Base-by-base conservation (phyloP, 1,139 yeast species). In the Sugiyamaella grinbergsii region DNA sequence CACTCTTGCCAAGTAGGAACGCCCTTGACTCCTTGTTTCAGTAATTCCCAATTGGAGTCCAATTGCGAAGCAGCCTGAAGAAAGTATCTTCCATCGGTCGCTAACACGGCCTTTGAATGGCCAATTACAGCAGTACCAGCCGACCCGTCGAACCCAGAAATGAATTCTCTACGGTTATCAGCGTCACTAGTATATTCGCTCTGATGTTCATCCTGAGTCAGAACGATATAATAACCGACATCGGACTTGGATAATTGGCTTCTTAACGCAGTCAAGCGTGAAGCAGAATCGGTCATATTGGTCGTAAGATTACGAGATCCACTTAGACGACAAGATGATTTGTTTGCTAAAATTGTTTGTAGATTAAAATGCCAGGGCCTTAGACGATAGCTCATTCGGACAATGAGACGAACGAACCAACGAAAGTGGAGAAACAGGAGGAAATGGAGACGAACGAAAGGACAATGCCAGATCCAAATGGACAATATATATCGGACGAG, bases 71-170 rank as follows among this genome's bases (percentile, higher is more conserved):
- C 72, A 1, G 98, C 98, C 70, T 94, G 98, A 58, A 82, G 79
- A 67, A 90, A 94, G 71, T 94, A 94, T 59, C 98, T 78, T 10
- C 97, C 98, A 69, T 94, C 98, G 0, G 98, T 94, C 8, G 95
- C 83, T 59, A 94, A 75, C 3, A 85, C 85, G 28, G 96, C 93
- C 58, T 81, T 76, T 7, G 85, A 85, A 24, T 53, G 49, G n/a
- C 97, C 85, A 38, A 93, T 75, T 37, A 94, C 78, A 2, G 98
- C 98, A 36, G 90, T 77, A 50, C 98, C 99, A 1, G 98, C 97
- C 52, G 95, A 84, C 3, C 99, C 99, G 52, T 88, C 85, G 71
- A 93, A 93, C 0, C 70, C 83, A 22, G 93, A 82, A 44, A 93
- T 86, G 60, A 86, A 91, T 49, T 83, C 80, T 60, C 98, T 78